Evolutionary conservation across 306 rosid species (phyloP), one percentile per base, ranked within the genome.

Genomic region (Pyrus bretschneideri): DNA sequence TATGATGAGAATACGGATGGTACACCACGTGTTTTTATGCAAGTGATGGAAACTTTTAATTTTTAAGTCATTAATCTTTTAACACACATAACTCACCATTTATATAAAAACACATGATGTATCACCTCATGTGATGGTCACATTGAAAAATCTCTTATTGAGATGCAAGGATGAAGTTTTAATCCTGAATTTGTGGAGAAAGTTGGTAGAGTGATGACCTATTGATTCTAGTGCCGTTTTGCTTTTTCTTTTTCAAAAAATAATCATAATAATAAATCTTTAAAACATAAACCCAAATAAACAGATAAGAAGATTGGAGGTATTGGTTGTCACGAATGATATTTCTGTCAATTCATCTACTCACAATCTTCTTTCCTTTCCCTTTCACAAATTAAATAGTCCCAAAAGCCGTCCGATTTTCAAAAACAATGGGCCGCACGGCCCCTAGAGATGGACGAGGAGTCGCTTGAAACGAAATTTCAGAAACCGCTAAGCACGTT

Each of bases 401-500:
- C 61, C 44, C 35, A 60, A 42, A 30, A 45, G 54, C 63, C 76
- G 38, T 13, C 63, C 23, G 25, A 45, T 21, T 27, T 31, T 63
- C 57, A 54, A 49, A 42, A 61, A 52, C 77, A 71, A 63, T 33
- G 67, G 77, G 71, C 71, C 72, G 44, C 72, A 58, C 64, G n/a
- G 44, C 49, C 69, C 42, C 13, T 4, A 51, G 21, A 5, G 7
- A 17, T 17, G 38, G 6, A 58, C 9, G 25, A 58, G 30, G 57
- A 17, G 70, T 21, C 70, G 4, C 70, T 1, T 35, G 9, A 35
- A 35, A 78, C n/a, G 49, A 35, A 35, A 78, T 63, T 30, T 78
- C 57, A 23, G 29, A 65, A 71, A 72, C 67, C 65, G 58, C 66
- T 13, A 59, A 42, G 69, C 80, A 77, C 74, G 74, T 76, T 55